Evolutionary conservation across 2,329 filamentous ascomycete genomes (phyloP).

Genomic region (Colletotrichum somersetense): DNA sequence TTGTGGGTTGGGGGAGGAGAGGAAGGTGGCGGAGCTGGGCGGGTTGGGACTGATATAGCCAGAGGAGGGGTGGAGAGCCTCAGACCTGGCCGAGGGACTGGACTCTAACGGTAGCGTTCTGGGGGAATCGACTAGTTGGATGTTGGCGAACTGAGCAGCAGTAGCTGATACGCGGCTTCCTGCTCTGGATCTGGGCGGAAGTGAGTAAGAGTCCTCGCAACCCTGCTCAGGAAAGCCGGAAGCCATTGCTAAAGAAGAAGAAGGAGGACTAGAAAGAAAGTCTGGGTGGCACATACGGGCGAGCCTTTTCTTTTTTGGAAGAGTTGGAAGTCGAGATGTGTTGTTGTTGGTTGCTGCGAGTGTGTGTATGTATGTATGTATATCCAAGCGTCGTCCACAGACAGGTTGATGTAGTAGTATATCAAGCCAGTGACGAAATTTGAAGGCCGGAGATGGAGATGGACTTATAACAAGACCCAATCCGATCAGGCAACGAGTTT

Average conservation of each 20-base stretch:
- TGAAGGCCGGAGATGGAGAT: slow-evolving; percentile 18
- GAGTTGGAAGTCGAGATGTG: slow-evolving; percentile 15
- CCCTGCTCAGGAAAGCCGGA: slow-evolving; percentile 45
- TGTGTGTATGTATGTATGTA: slow-evolving; percentile 19
- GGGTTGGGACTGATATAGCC: slow-evolving; percentile 47
- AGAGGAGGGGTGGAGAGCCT: slow-evolving; percentile 44
- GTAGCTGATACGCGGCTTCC: slow-evolving; percentile 49
- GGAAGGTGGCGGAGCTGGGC: slow-evolving; percentile 45
- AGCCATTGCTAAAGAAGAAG: slow-evolving; percentile 48
- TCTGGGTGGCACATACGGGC: slow-evolving; percentile 47
- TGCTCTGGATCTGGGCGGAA: slow-evolving; percentile 50
- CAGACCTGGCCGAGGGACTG: slow-evolving; percentile 45
- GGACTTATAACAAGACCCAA: slow-evolving; percentile 39
- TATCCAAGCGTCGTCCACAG: slow-evolving; percentile 32
- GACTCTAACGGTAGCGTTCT: slow-evolving; percentile 44
- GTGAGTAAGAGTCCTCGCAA: slow-evolving; percentile 52
- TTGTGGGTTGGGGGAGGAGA: slow-evolving; percentile 44
- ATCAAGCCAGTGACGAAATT: slow-evolving; percentile 37
- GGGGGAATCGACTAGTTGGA: slow-evolving; percentile 46
- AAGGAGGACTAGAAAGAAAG: slow-evolving; percentile 45
- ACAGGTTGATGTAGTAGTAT: slow-evolving; percentile 12
- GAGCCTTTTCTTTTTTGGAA: slow-evolving; percentile 21
- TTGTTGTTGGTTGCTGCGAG: slow-evolving; percentile 7
- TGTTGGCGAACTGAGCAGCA: slow-evolving; percentile 46
- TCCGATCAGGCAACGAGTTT: slow-evolving; percentile 34